Conservation (phyloP, 192 early-diverging fungal species). For the Coemansia sp. region DNA sequence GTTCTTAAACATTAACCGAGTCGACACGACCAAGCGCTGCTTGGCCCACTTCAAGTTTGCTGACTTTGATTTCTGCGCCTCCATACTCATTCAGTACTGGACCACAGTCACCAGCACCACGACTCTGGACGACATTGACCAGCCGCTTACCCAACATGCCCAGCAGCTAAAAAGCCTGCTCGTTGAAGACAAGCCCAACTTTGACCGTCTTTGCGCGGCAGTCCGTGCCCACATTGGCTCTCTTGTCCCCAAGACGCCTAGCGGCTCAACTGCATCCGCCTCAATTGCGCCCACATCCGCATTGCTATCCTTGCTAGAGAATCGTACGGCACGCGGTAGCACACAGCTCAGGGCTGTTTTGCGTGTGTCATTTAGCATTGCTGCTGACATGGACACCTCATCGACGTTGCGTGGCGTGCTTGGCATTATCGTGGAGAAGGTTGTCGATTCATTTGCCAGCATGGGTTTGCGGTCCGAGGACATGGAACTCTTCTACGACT, state of each 20-base stretch:
- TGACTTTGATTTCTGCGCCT: constrained; percentile 32
- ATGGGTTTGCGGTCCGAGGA: constrained; percentile 18
- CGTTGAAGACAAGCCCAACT: constrained; percentile 25
- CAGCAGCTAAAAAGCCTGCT: constrained; percentile 49
- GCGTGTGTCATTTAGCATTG: constrained; percentile 16
- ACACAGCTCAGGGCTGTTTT: constrained; percentile 17
- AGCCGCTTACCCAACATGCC: constrained; percentile 50
- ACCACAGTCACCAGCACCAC: constrained; percentile 23
- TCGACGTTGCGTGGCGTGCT: constrained; percentile 16
- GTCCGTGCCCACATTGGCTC: constrained; percentile 1
- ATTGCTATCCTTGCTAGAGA: constrained; percentile 13
- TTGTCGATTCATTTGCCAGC: constrained; percentile 20
- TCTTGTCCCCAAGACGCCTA: constrained; percentile 1
- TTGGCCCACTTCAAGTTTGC: constrained; percentile 16
- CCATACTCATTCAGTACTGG: constrained; percentile 21
- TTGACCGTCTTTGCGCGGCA: constrained; percentile 1
- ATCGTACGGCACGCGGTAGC: constrained; percentile 6
- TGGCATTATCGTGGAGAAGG: constrained; percentile 18
- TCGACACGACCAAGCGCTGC: constrained; percentile 26
- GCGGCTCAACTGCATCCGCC: neutral
- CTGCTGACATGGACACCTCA: constrained; percentile 10
- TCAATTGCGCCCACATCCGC: neutral
- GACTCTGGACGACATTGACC: constrained; percentile 41
- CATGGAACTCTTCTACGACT: constrained; percentile 23
- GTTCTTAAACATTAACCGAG: constrained; percentile 24